A percentile compares a stretch with the other conserved stretches of the same genome.
phyloP scores from a whole-genome alignment of 305 asterid species.

The Fraxinus xanthoxyloides region DNA sequence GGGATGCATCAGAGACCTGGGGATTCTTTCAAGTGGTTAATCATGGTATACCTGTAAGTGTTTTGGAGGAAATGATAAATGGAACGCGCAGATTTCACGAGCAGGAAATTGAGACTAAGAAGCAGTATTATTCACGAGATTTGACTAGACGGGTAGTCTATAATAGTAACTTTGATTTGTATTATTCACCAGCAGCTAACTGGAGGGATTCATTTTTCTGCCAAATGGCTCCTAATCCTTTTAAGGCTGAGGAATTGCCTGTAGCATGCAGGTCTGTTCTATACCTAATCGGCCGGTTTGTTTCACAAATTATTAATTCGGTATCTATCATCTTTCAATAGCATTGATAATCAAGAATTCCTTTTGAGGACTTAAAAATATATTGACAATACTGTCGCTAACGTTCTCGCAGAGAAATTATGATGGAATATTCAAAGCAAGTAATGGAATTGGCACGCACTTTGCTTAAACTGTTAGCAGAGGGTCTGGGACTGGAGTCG shows the following conservation, averaged over 20 bases:
- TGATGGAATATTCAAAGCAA: constrained; percentile 30
- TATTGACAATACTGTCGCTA: not conserved
- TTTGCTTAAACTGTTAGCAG: constrained; percentile 40
- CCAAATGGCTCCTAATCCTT: constrained; percentile 30
- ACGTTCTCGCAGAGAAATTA: constrained; percentile 27
- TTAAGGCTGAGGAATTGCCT: constrained; percentile 38
- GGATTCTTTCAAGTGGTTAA: constrained; percentile 54
- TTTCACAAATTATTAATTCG: not conserved
- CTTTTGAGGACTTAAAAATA: not conserved
- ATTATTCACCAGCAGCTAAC: constrained; percentile 32
- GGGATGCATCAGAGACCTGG: constrained; percentile 37
- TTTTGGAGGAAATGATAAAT: constrained; percentile 30
- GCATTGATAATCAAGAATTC: not conserved
- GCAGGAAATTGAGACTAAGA: constrained; percentile 41
- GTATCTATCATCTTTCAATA: not conserved
- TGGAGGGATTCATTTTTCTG: constrained; percentile 40
- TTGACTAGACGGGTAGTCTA: constrained; percentile 3
- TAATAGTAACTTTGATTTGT: constrained; percentile 38
- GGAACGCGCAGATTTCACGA: constrained; percentile 33
- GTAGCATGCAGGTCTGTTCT: constrained; percentile 32
- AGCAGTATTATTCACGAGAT: constrained; percentile 43
- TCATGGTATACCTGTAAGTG: constrained; percentile 34
- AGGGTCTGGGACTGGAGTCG: constrained; percentile 41
- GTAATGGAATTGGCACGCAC: constrained; percentile 29
- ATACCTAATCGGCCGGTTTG: not conserved